Evolutionary conservation across 164 flowering plant genomes (phyloP).

Genomic region (Buxus sempervirens): DNA sequence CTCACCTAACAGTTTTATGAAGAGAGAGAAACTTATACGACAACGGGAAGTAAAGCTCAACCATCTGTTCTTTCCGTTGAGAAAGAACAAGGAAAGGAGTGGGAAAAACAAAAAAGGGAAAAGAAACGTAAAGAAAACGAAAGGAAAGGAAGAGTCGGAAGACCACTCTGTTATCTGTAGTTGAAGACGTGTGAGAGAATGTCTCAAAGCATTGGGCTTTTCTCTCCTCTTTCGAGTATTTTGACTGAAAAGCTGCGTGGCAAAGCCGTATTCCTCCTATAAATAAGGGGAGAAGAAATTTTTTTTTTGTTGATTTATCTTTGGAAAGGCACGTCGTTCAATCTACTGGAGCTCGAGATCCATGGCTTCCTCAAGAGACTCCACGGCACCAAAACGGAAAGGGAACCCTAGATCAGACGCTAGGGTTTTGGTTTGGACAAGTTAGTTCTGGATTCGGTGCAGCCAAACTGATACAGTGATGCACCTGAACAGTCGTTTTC

Average conservation of each 20-base stretch:
- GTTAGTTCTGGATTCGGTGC: neutral
- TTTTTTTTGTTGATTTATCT: neutral
- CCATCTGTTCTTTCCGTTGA: too few species aligned
- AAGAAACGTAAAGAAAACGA: too few species aligned
- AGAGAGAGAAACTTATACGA: too few species aligned
- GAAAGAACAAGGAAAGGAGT: too few species aligned
- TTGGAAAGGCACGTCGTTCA: neutral
- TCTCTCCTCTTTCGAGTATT: neutral
- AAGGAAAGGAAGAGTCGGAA: too few species aligned
- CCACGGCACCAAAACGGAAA: neutral
- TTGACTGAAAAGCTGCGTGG: neutral
- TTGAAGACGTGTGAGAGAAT: too few species aligned
- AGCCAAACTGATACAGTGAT: neutral
- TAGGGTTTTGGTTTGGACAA: constrained; percentile 3
- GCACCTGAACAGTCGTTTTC: neutral
- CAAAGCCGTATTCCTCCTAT: neutral
- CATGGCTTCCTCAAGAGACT: neutral
- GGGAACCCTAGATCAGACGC: constrained; percentile 7
- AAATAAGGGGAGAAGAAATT: neutral
- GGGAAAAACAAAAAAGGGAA: too few species aligned
- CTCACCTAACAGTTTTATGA: too few species aligned
- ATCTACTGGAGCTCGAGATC: constrained; percentile 2
- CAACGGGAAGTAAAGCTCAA: too few species aligned
- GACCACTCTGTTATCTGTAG: too few species aligned
- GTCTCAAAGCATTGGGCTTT: too few species aligned